phyloP scores from a whole-genome alignment of 805 yeast genomes.

The Wickerhamiella bombiphila region DNA sequence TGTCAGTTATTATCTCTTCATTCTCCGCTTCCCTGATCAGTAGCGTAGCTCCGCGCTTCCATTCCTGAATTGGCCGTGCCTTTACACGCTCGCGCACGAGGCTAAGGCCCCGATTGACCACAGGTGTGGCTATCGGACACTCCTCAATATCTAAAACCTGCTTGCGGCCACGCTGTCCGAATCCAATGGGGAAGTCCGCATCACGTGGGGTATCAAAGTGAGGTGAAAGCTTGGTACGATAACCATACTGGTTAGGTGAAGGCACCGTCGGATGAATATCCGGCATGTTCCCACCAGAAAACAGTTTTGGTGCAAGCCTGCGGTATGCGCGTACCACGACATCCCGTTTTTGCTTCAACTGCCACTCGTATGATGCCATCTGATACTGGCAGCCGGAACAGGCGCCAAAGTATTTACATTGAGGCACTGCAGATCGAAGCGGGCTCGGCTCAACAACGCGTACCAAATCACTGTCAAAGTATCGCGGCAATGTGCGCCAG shows the following conservation, averaged over 20 bases:
- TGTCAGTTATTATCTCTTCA: conserved; percentile 56
- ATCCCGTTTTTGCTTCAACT: conserved; percentile 52
- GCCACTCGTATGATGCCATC: conserved; percentile 55
- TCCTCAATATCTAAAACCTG: conserved; percentile 82
- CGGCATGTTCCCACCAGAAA: conserved; percentile 38
- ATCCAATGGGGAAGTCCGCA: conserved; percentile 53
- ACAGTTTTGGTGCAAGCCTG: conserved; percentile 40
- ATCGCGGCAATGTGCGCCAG: conserved; percentile 61
- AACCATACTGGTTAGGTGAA: conserved; percentile 62
- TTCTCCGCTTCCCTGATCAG: conserved; percentile 42
- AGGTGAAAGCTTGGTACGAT: conserved; percentile 90
- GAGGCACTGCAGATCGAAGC: conserved; percentile 40
- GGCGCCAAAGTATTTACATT: conserved; percentile 74
- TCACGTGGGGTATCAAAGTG: conserved; percentile 70
- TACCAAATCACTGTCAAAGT: conserved; percentile 62
- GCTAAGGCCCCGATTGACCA: conserved; percentile 57
- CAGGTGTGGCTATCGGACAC: conserved; percentile 74
- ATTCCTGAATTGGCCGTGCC: conserved; percentile 31
- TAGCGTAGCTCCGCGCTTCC: conserved; percentile 73
- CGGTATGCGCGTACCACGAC: conserved; percentile 73
- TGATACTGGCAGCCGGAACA: conserved; percentile 96
- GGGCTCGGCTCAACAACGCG: conserved; percentile 32
- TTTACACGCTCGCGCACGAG: conserved; percentile 50
- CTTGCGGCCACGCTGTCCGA: conserved; percentile 63
- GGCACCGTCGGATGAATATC: conserved; percentile 46